Evolutionary conservation across 768 basidiomycete species (phyloP), one percentile per base, ranked within the genome.

Genomic region (Leccinum sublutescens): DNA sequence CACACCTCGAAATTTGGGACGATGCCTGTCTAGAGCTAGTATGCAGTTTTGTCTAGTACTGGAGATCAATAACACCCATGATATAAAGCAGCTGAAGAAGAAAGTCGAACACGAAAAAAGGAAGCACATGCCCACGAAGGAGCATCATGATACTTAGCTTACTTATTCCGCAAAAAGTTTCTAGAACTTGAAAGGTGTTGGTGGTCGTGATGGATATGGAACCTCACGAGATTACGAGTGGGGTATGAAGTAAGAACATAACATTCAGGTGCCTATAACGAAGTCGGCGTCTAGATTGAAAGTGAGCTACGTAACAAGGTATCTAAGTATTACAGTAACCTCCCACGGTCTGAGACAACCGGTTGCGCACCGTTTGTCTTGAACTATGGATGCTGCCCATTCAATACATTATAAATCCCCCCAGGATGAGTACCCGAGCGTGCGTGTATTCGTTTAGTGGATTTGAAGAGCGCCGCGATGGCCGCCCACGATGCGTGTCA

Each of bases 391-490:
- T 27, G 55, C 0, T 25, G 63, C 27, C 27, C 27, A 27, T 27
- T 27, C 25, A 27, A 27, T 27, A 27, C 25, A 27, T 7, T 27
- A 25, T 25, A 25, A 25, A 25, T 25, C 25, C 7, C 7, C 55
- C 8, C 5, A 14, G 0, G 50, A 60, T 6, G 63, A 71, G 3
- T 72, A 59, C 17, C 65, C 66, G 0, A 77, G 76, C 1, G 71
- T 78, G 0, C 15, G 65, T 0, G 57, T 9, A 0, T 77, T 71
- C 52, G 71, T 71, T 0, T 60, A 66, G 10, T 10, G 48, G 11
- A 66, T 10, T 31, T 72, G 54, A 73, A 72, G 50, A 17, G 61
- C 0, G 71, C 0, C 78, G 77, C 33, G 71, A 78, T 77, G 27
- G 27, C 25, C 25, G 5, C 25, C 25, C 25, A 25, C 25, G 25